Evolutionary conservation across 176 grass and related monocot genomes (phyloP), one percentile per base, ranked within the genome.

Genomic region (Oryza meridionalis): DNA sequence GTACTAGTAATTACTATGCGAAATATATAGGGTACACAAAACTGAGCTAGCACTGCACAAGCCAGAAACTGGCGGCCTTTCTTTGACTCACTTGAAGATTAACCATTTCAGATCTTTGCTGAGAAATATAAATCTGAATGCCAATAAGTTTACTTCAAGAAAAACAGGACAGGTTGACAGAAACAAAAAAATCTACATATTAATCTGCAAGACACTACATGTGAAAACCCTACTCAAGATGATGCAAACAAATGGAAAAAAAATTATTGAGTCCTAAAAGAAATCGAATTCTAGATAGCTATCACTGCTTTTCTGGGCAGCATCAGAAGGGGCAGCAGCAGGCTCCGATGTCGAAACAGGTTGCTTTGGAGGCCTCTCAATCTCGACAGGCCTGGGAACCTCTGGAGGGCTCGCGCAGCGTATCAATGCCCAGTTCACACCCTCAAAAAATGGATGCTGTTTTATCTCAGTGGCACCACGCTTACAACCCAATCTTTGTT

Each of bases 391-490:
- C 42, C 78, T 91, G 27, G 94, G 94, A 77, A 97, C 86, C 53
- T 97, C 94, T 76, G 94, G 94, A 65, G 94, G 94, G 69, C 88
- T 97, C 0, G 90, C 92, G 70, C 92, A 97, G 58, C 94, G 89
- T 88, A 97, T 97, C 80, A 94, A 77, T 13, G 94, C 94, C 94
- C 92, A 97, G 69, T 94, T 97, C 4, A 94, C 92, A 73, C 92
- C 92, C 78, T 97, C 94, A 44, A 97, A 97, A 85, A 97, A 97
- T 15, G 87, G 85, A 68, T 97, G 94, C 9, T 97, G 92, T 33
- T 97, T 97, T 82, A 97, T 90, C 88, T 97, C 92, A 2, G 94
- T 97, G 25, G 94, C 90, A 0, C 94, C 94, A 68, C 92, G 92
- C 86, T 92, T 97, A 59, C 81, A 92, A 32, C 85, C 94, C 42